Evolutionary conservation across 2,329 filamentous ascomycete species (phyloP).

Genomic region (Calonectria hawksworthii): DNA sequence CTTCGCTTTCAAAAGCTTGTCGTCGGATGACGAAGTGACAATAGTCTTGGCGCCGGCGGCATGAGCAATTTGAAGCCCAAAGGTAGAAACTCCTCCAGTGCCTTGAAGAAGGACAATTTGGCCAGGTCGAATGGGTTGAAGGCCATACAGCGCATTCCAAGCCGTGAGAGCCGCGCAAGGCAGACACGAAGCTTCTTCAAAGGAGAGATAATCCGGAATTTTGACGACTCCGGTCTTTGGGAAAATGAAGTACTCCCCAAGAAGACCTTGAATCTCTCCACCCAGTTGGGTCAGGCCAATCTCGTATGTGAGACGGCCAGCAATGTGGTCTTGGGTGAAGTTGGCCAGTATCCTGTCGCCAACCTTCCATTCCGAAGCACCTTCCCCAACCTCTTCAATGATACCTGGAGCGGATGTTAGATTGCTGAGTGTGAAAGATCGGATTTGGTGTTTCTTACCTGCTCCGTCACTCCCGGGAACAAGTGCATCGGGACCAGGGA

Average conservation of each 20-base stretch:
- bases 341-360: conserved; percentile 32
- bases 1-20: conserved; percentile 29
- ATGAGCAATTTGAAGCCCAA: conserved; percentile 29
- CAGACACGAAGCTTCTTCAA: conserved; percentile 35
- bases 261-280: conserved; percentile 25
- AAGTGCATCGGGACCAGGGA: conserved; percentile 23
- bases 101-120: conserved; percentile 60
- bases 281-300: conserved; percentile 28
- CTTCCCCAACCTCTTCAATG: conserved; percentile 24
- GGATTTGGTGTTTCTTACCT: not conserved
- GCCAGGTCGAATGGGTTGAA: conserved; percentile 40
- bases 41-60: conserved; percentile 42
- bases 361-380: conserved; percentile 26
- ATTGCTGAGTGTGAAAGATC: not conserved
- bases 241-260: conserved; percentile 37
- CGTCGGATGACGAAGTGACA: conserved; percentile 35
- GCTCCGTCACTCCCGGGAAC: conserved; percentile 29
- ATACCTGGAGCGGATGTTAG: not conserved
- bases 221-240: conserved; percentile 31
- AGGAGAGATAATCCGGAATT: conserved; percentile 33
- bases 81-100: conserved; percentile 28
- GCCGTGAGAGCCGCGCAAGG: conserved; percentile 34
- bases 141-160: conserved; percentile 33
- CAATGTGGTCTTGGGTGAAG: conserved; percentile 29
- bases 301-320: conserved; percentile 27